phyloP scores from a whole-genome alignment of 495 filamentous ascomycete genomes.

The Staphylotrichum tortipilum region DNA sequence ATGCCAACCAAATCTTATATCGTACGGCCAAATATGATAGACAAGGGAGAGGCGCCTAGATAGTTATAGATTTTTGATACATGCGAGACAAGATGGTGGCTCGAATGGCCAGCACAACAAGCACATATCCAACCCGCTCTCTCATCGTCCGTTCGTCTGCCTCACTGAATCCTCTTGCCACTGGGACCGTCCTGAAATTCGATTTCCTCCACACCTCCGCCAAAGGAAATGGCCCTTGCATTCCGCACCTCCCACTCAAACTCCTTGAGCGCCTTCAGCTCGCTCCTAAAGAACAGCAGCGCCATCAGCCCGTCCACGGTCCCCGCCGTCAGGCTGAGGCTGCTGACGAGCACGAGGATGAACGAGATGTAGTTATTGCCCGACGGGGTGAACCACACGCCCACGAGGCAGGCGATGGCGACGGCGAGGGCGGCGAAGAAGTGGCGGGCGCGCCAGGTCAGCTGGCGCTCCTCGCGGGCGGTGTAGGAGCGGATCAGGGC shows the following conservation, averaged over 20 bases:
- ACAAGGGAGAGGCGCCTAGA: too few relatives aligned
- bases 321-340: conserved; percentile 64
- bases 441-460: conserved; percentile 59
- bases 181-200: background rate
- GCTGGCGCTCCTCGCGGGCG: conserved; percentile 59
- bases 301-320: conserved; percentile 78
- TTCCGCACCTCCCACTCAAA: conserved; percentile 90
- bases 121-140: too few relatives aligned
- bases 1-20: too few relatives aligned
- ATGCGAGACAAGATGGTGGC: too few relatives aligned
- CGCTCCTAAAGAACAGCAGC: conserved; percentile 73
- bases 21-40: too few relatives aligned
- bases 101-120: too few relatives aligned
- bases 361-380: conserved; percentile 74
- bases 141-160: background rate
- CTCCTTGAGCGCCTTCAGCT: conserved; percentile 78
- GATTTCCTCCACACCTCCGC: conserved; percentile 9
- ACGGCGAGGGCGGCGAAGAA: conserved; percentile 59
- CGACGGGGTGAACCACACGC: conserved; percentile 72
- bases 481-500: conserved; percentile 57
- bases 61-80: too few relatives aligned
- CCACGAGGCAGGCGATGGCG: conserved; percentile 63
- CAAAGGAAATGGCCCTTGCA: conserved; percentile 37
- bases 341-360: conserved; percentile 68
- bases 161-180: background rate